A percentile compares a stretch with the other conserved stretches of the same genome.
Conservation (phyloP, 495 filamentous ascomycete species). For the Tuber melanosporum region DNA sequence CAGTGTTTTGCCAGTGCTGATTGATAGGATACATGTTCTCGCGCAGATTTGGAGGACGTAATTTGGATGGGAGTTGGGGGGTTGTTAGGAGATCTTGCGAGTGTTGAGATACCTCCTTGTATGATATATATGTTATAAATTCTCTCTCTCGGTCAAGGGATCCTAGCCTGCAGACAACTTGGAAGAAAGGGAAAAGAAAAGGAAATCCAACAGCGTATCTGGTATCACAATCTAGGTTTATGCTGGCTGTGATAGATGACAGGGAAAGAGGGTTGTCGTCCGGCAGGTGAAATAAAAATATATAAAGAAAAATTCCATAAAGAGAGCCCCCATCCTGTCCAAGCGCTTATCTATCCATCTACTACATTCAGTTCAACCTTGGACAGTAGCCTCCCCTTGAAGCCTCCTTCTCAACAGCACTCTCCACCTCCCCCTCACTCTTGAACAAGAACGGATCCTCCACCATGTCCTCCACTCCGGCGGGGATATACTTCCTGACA, state of each 20-base stretch:
- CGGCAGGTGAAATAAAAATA: background rate
- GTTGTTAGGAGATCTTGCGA: background rate
- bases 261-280: background rate
- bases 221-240: background rate
- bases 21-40: constrained; percentile 90
- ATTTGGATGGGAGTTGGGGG: background rate
- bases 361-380: no score
- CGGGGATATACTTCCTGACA: constrained; percentile 54
- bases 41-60: constrained; percentile 82
- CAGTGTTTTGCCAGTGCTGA: constrained; percentile 82
- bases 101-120: background rate
- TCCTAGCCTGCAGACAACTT: background rate
- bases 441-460: constrained; percentile 31
- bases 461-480: constrained; percentile 9
- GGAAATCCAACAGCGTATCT: background rate
- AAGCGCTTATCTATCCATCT: background rate
- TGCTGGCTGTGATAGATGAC: background rate
- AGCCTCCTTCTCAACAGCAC: background rate
- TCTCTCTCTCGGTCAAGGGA: background rate
- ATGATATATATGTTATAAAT: background rate
- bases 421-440: background rate
- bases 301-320: background rate
- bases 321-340: background rate
- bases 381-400: background rate
- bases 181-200: background rate